Percentiles rank a stretch among this genome's conserved stretches.
phyloP scores from a whole-genome alignment of 768 basidiomycete species.

The Gymnopilus dilepis region DNA sequence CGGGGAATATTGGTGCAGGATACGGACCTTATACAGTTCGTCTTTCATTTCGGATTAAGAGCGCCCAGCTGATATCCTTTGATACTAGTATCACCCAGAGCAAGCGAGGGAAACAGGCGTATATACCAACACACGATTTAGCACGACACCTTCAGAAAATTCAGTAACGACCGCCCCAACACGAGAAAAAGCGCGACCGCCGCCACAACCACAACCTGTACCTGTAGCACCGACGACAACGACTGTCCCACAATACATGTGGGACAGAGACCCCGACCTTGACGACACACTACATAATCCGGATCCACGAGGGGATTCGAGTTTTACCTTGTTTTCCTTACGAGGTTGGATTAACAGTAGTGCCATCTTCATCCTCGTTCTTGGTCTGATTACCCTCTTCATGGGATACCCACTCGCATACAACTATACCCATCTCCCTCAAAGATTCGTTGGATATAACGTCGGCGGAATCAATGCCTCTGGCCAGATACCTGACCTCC shows the following conservation, averaged over 20 bases:
- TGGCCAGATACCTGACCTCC: constrained; percentile 85
- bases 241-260: constrained; percentile 72
- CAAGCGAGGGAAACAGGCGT: constrained; percentile 47
- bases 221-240: constrained; percentile 50
- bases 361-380: constrained; percentile 70
- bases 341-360: constrained; percentile 86
- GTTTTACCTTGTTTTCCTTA: constrained; percentile 74
- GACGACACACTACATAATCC: constrained; percentile 93
- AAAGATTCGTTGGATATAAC: constrained; percentile 65
- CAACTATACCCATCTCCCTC: constrained; percentile 45
- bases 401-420: constrained; percentile 87
- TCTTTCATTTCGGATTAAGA: constrained; percentile 16
- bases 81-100: constrained; percentile 61
- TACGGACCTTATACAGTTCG: constrained; percentile 90
- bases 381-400: constrained; percentile 78
- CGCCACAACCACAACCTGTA: constrained; percentile 28
- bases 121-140: constrained; percentile 60
- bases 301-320: constrained; percentile 72
- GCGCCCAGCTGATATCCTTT: constrained; percentile 15
- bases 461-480: constrained; percentile 88
- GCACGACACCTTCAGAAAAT: constrained; percentile 47
- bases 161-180: constrained; percentile 33
- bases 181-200: constrained; percentile 34
- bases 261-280: constrained; percentile 86
- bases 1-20: constrained; percentile 75